A percentile compares a stretch with the other conserved stretches of the same genome.
These are phyloP conservation scores for Darksidea phi DNA, from an alignment of 495 filamentous ascomycete genomes.

Conservation along the genomic window DNA sequence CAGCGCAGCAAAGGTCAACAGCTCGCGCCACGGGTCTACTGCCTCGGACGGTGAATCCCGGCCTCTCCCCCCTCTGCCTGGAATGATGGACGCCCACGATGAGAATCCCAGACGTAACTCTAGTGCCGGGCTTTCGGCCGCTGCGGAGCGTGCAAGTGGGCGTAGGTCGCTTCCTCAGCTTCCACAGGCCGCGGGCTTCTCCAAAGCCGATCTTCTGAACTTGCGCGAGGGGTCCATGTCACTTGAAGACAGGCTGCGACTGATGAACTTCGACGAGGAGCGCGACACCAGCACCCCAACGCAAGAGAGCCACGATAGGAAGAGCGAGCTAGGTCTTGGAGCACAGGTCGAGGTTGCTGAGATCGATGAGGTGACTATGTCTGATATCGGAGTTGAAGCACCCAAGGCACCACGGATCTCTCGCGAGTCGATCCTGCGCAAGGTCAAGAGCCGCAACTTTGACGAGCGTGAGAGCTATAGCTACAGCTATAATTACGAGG, in stretches of 20 bases:
- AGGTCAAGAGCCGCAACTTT: conserved; percentile 65
- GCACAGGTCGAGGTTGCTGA: conserved; percentile 27
- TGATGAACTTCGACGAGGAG: conserved; percentile 74
- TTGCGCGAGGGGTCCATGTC: conserved; percentile 69
- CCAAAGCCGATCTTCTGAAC: conserved; percentile 68
- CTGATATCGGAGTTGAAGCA: conserved; percentile 29
- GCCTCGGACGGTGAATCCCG: conserved; percentile 40
- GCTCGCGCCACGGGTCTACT: conserved; percentile 51
- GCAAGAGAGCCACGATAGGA: conserved; percentile 31
- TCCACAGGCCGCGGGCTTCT: conserved; percentile 60
- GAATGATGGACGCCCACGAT: conserved; percentile 24
- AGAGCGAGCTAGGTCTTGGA: conserved; percentile 23
- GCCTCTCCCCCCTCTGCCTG: conserved; percentile 44
- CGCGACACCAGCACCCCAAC: conserved; percentile 32
- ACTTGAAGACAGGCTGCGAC: conserved; percentile 73
- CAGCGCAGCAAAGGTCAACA: conserved; percentile 48
- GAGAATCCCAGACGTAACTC: conserved; percentile 36
- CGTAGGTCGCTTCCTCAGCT: conserved; percentile 66
- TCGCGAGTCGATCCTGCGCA: conserved; percentile 85
- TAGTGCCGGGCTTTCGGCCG: conserved; percentile 54
- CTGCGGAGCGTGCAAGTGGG: conserved; percentile 61
- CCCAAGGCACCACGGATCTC: conserved; percentile 68
- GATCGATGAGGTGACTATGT: conserved; percentile 30
- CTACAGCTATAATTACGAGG: conserved; percentile 35
- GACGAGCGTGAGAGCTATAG: conserved; percentile 49